phyloP scores from a whole-genome alignment of 1,139 yeast genomes.

The Candida pseudoviswanathii region DNA sequence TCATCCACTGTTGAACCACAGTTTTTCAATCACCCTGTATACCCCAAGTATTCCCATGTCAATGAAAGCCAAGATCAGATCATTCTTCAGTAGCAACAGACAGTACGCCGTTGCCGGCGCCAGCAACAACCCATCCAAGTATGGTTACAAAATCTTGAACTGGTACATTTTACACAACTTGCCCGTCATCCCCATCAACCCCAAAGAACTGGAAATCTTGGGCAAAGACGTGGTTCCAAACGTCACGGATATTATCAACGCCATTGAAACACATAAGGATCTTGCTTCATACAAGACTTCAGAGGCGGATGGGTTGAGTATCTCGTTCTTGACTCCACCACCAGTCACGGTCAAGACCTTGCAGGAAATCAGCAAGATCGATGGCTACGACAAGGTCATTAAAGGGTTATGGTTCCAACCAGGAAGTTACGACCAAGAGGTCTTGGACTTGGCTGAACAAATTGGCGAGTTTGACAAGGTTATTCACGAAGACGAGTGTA shows the following conservation, averaged over 20 bases:
- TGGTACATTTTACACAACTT: conserved; percentile 67
- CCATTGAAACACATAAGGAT: conserved; percentile 25
- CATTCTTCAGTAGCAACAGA: conserved; percentile 56
- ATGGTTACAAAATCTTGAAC: conserved; percentile 66
- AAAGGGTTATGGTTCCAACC: conserved; percentile 84
- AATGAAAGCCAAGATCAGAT: conserved; percentile 39
- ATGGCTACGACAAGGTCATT: conserved; percentile 35
- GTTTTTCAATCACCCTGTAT: conserved; percentile 10
- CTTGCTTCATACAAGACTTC: conserved; percentile 29
- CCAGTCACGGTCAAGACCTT: conserved; percentile 52
- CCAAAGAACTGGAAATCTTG: conserved; percentile 49
- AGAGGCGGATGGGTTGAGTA: conserved; percentile 45
- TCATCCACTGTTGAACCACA: neutral
- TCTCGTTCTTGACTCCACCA: conserved; percentile 79
- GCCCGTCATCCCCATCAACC: conserved; percentile 71
- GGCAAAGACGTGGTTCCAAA: conserved; percentile 43
- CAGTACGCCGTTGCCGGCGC: conserved; percentile 77
- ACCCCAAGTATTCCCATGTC: conserved; percentile 24
- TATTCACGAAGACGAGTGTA: conserved; percentile 66
- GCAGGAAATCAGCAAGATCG: conserved; percentile 36
- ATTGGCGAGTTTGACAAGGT: conserved; percentile 46
- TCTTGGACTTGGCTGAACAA: conserved; percentile 42
- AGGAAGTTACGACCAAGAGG: conserved; percentile 65
- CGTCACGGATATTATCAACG: conserved; percentile 35
- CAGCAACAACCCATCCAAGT: conserved; percentile 62